Percentiles rank a stretch among this genome's conserved stretches.
Evolutionary conservation across 1,139 yeast species (phyloP).

Genomic region (Wickerhamomyces sp.): DNA sequence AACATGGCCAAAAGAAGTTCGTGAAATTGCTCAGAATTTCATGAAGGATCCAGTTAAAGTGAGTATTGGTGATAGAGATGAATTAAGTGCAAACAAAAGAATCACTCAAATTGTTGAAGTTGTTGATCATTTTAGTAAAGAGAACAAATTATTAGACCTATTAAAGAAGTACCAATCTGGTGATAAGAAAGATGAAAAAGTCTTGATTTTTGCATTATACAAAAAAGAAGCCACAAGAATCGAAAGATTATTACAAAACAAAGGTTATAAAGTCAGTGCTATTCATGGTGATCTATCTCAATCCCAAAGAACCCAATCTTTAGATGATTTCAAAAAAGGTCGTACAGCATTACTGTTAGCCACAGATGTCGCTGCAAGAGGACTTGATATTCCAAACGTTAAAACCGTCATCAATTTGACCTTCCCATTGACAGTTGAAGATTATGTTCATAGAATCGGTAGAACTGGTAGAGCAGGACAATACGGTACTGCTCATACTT

Average conservation of each 20-base stretch:
- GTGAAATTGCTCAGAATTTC: slow-evolving; percentile 84
- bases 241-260: slow-evolving; percentile 66
- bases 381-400: slow-evolving; percentile 95
- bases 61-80: slow-evolving; percentile 91
- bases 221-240: slow-evolving; percentile 95
- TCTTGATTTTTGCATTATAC: slow-evolving; percentile 87
- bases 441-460: slow-evolving; percentile 96
- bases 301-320: slow-evolving; percentile 84
- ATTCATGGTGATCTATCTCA: slow-evolving; percentile 95
- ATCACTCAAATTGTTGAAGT: slow-evolving; percentile 94
- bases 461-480: slow-evolving; percentile 99
- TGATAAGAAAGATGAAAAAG: slow-evolving; percentile 63
- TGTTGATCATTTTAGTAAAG: slow-evolving; percentile 78
- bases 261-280: slow-evolving; percentile 82
- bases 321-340: slow-evolving; percentile 82
- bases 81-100: slow-evolving; percentile 87
- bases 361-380: slow-evolving; percentile 99
- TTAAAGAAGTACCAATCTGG: slow-evolving; percentile 73
- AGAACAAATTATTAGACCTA: slow-evolving; percentile 64
- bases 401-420: slow-evolving; percentile 94
- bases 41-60: slow-evolving; percentile 84
- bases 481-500: slow-evolving; percentile 89
- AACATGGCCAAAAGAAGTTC: slow-evolving; percentile 96
- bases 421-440: slow-evolving; percentile 96
- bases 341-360: slow-evolving; percentile 75